These are phyloP conservation scores for Jamesozyma piceae DNA, from an alignment of 805 yeast genomes.

Conservation along the genomic window DNA sequence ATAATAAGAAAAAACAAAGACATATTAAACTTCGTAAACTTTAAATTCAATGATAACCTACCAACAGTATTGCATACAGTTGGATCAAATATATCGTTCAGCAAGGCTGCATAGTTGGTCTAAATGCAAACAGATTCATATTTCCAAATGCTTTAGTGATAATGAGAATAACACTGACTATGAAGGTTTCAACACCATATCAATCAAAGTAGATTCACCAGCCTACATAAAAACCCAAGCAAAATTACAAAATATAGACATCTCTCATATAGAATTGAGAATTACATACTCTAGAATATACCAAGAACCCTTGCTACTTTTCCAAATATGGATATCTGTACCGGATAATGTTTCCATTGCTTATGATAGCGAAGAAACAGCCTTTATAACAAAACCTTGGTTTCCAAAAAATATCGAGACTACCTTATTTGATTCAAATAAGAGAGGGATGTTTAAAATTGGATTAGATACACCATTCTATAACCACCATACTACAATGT, in stretches of 20 bases:
- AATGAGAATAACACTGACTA: not conserved
- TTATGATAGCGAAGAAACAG: not conserved
- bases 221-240: not conserved
- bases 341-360: not conserved
- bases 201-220: not conserved
- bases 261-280: not conserved
- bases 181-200: not conserved
- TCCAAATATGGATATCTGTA: constrained; percentile 14
- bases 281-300: constrained; percentile 7
- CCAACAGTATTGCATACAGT: constrained; percentile 1
- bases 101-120: not conserved
- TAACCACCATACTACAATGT: constrained; percentile 3
- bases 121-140: constrained; percentile 1
- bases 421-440: not conserved
- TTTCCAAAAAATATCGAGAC: not conserved
- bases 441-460: not conserved
- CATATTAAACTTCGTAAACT: not conserved
- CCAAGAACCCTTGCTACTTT: constrained; percentile 16
- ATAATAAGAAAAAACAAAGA: not conserved
- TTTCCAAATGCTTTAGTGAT: not conserved
- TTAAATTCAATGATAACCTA: constrained; percentile 4
- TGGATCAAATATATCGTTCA: constrained; percentile 1
- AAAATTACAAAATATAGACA: not conserved
- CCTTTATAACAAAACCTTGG: not conserved
- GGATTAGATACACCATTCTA: not conserved